Evolutionary conservation across 2,329 filamentous ascomycete genomes (phyloP), one percentile per base, ranked within the genome.

Genomic region (Hypomyces perniciosus): DNA sequence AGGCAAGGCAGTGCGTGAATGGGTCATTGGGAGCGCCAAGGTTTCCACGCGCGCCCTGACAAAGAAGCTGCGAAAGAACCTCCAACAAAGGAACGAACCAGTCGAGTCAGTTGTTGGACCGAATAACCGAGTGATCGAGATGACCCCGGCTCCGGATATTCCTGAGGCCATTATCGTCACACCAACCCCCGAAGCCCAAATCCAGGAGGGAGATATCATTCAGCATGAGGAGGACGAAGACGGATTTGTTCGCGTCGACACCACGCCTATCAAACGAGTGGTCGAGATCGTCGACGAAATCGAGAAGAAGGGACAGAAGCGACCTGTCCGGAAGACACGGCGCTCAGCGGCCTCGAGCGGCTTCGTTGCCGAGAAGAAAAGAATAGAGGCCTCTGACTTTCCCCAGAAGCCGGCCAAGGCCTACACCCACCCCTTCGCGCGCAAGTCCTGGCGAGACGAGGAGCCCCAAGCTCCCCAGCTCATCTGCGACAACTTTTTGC

Each of bases 401-500:
- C 46, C 51, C 45, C 46, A 46, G 40, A 48, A 46, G 34, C 45
- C 51, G 12, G 34, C 46, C 35, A 48, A 48, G 51, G 34, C 44
- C 29, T 48, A 48, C 33, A 34, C 46, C 44, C 26, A 47, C 30
- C 46, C 45, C 38, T 48, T 48, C 46, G 45, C 31, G 20, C 51
- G 51, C 8, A 43, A 49, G 27, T 39, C 41, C 20, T 53, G 51
- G 51, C 37, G 51, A 30, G 45, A 48, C 28, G 35, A 49, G 41
- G 51, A 53, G 46, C 51, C 51, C 42, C 51, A 53, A 38, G 44
- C 48, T 34, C 51, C 51, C 6, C 44, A 53, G 33, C 46, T 49
- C 41, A 44, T 53, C 37, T 53, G 48, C 46, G 51, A 53, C 46
- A 33, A 53, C 37, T 53, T 53, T 31, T 28, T 53, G 42, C 51